These are phyloP conservation scores for Barbarea vulgaris DNA, from an alignment of 345 rosid genomes.

Conservation along the genomic window DNA sequence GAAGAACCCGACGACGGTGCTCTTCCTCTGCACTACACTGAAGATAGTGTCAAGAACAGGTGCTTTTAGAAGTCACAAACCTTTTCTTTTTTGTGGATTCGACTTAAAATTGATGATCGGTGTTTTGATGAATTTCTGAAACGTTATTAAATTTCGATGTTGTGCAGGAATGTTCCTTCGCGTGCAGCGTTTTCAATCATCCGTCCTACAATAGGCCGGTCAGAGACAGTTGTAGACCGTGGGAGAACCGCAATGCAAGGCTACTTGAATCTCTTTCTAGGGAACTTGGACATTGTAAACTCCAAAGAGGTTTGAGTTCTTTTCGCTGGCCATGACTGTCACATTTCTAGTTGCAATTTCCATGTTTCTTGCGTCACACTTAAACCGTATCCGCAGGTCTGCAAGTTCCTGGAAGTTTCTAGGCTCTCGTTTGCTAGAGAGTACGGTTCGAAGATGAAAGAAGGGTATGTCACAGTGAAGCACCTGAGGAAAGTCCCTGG, in stretches of 20 bases:
- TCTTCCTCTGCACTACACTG: slow-evolving; percentile 55
- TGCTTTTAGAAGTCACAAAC: slow-evolving; percentile 2
- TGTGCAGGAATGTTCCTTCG: slow-evolving; percentile 74
- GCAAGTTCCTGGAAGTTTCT: slow-evolving; percentile 92
- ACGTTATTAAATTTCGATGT: slow-evolving; percentile 11
- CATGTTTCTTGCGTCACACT: slow-evolving; percentile 30
- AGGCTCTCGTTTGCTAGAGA: slow-evolving; percentile 76
- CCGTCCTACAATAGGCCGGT: slow-evolving; percentile 69
- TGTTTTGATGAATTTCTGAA: background rate
- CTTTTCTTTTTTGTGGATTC: background rate
- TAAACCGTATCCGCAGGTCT: slow-evolving; percentile 54
- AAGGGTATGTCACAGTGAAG: slow-evolving; percentile 82
- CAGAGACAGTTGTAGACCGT: slow-evolving; percentile 62
- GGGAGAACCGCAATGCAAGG: slow-evolving; percentile 90
- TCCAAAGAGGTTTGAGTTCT: slow-evolving; percentile 68
- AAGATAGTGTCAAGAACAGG: slow-evolving; percentile 79
- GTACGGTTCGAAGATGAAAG: slow-evolving; percentile 86
- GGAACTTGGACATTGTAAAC: slow-evolving; percentile 82
- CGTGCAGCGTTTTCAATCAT: slow-evolving; percentile 74
- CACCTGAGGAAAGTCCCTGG: slow-evolving; percentile 51
- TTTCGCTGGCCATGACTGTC: background rate
- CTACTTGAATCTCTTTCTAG: slow-evolving; percentile 84
- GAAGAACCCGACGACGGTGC: slow-evolving; percentile 96
- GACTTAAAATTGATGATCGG: background rate
- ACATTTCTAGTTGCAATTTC: background rate